Conservation (phyloP, 495 filamentous ascomycete species). For the Parathielavia hyrcaniae region DNA sequence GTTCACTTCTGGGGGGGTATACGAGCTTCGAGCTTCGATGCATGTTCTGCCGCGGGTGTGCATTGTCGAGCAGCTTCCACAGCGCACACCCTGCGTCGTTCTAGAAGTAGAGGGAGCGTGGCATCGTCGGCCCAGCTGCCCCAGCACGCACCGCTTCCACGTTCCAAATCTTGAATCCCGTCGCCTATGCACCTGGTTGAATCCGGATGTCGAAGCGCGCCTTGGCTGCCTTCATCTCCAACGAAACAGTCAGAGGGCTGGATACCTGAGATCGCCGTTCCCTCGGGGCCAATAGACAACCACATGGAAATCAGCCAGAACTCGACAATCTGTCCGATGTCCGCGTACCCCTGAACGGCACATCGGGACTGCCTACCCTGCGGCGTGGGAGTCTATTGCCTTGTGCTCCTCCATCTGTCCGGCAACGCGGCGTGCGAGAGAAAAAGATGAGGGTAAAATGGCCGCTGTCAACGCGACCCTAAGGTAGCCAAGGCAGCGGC, state of each 20-base stretch:
- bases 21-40: conserved; percentile 6
- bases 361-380: conserved; percentile 2
- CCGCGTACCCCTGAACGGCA: conserved; percentile 5
- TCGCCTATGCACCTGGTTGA: conserved; percentile 28
- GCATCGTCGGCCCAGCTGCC: conserved; percentile 14
- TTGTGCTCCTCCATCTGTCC: conserved; percentile 24
- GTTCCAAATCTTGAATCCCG: conserved; percentile 14
- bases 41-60: neutral
- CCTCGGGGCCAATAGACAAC: conserved; percentile 33
- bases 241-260: conserved; percentile 16
- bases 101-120: conserved; percentile 6
- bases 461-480: conserved; percentile 19
- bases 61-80: neutral
- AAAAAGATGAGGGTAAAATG: conserved; percentile 28
- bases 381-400: neutral
- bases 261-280: conserved; percentile 8
- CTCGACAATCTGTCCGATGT: conserved; percentile 27
- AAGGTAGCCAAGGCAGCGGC: neutral
- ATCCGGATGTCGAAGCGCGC: conserved; percentile 21
- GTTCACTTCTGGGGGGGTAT: conserved; percentile 11
- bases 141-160: neutral
- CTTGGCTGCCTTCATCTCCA: conserved; percentile 20
- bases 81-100: neutral
- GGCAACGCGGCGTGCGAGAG: conserved; percentile 16
- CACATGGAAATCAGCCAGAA: conserved; percentile 38